Conservation (phyloP, 139 green algal genomes). For the Gonium pectorale region DNA sequence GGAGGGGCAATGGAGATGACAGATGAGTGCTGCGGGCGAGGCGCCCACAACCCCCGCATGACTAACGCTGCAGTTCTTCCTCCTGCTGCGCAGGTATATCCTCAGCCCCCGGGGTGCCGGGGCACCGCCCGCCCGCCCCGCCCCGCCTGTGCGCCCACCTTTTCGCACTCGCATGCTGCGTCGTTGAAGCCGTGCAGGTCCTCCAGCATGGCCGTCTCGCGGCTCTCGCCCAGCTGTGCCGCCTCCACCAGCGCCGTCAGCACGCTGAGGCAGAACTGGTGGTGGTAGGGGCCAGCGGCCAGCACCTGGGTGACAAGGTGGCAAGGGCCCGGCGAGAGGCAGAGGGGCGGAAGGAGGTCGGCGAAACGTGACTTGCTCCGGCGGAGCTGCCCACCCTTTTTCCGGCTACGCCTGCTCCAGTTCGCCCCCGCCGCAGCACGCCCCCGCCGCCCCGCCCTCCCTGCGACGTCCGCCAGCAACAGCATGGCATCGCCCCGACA, state of each 20-base stretch:
- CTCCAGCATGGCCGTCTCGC: slow-evolving; percentile 19
- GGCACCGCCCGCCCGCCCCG: neutral
- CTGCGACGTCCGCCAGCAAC: no score
- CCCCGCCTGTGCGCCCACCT: slow-evolving; percentile 4
- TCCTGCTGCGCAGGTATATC: no score
- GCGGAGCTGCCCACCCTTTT: no score
- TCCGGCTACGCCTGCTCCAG: no score
- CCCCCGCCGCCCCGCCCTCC: no score
- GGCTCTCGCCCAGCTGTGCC: slow-evolving; percentile 1
- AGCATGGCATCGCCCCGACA: no score
- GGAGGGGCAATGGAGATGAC: no score
- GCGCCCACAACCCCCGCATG: no score
- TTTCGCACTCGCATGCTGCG: slow-evolving; percentile 43
- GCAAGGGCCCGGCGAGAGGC: neutral
- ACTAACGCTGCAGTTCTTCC: no score
- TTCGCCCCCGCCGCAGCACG: no score
- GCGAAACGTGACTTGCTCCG: no score
- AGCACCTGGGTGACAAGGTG: neutral
- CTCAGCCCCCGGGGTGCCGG: neutral
- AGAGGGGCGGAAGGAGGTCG: neutral
- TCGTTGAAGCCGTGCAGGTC: slow-evolving; percentile 16
- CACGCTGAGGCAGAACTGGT: slow-evolving; percentile 29
- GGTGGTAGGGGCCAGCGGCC: slow-evolving; percentile 30
- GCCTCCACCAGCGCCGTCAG: slow-evolving; percentile 35
- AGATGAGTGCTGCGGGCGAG: no score